phyloP scores from a whole-genome alignment of 78 protist genomes.

The slime mould (Dictyostelium discoideum) region dicty_2.7 NC_007088.5:5027001-5027500 shows the following conservation, averaged over 20 bases:
- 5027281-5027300: conserved; percentile 31
- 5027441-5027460: not conserved
- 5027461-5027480: not conserved
- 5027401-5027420: not conserved
- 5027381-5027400: not conserved
- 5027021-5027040: conserved; percentile 80
- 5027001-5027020: conserved; percentile 81
- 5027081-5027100: not conserved
- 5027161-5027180: conserved; percentile 6
- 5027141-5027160: conserved; percentile 38
- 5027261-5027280: conserved; percentile 75
- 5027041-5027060: conserved; percentile 80
- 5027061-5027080: no score
- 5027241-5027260: conserved; percentile 51
- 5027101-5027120: not conserved
- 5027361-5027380: not conserved
- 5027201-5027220: conserved; percentile 61
- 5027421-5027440: not conserved
- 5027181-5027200: conserved; percentile 46
- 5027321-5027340: conserved; percentile 12
- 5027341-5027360: not conserved
- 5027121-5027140: not conserved
- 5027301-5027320: not conserved
- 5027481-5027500: no score
- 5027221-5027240: conserved; percentile 59